A percentile compares a stretch with the other conserved stretches of the same genome.
Evolutionary conservation across 768 basidiomycete species (phyloP).

Genomic region (Paxillus ammoniavirescens): DNA sequence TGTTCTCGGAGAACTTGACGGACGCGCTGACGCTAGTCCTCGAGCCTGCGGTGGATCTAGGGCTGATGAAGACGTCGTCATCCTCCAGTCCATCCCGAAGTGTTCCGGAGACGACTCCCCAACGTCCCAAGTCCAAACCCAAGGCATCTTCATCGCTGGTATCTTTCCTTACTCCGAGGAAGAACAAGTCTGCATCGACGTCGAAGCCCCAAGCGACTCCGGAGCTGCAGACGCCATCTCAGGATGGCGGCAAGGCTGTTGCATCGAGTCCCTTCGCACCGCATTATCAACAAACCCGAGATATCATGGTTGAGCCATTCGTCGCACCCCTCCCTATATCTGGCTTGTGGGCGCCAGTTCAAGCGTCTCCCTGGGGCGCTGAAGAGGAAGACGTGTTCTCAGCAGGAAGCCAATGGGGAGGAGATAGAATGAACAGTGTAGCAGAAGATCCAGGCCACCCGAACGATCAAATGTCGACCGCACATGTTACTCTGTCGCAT

Average conservation of each 20-base stretch:
- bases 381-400: slow-evolving; percentile 76
- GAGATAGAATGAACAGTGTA: slow-evolving; percentile 22
- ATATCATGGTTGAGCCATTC: slow-evolving; percentile 71
- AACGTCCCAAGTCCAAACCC: slow-evolving; percentile 47
- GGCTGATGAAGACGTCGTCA: slow-evolving; percentile 12
- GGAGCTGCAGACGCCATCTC: slow-evolving; percentile 49
- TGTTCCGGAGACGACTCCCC: slow-evolving; percentile 32
- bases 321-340: slow-evolving; percentile 56
- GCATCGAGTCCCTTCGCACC: slow-evolving; percentile 77
- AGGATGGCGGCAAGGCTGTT: slow-evolving; percentile 38
- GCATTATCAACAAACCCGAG: slow-evolving; percentile 79
- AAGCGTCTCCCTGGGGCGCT: slow-evolving; percentile 48
- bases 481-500: slow-evolving; percentile 71
- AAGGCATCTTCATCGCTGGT: slow-evolving; percentile 65
- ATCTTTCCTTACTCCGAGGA: slow-evolving; percentile 79
- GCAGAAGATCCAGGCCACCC: slow-evolving; percentile 20
- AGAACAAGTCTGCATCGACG: slow-evolving; percentile 43
- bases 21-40: slow-evolving; percentile 80
- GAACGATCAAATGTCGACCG: slow-evolving; percentile 31
- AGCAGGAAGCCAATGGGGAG: slow-evolving; percentile 43
- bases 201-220: slow-evolving; percentile 30
- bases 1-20: slow-evolving; percentile 89
- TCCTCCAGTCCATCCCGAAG: slow-evolving; percentile 25
- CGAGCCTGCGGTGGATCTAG: slow-evolving; percentile 55
- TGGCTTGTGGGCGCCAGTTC: slow-evolving; percentile 63